Conservation (phyloP, 2,329 filamentous ascomycete species). For the Aspergillus spinulosporus region DNA sequence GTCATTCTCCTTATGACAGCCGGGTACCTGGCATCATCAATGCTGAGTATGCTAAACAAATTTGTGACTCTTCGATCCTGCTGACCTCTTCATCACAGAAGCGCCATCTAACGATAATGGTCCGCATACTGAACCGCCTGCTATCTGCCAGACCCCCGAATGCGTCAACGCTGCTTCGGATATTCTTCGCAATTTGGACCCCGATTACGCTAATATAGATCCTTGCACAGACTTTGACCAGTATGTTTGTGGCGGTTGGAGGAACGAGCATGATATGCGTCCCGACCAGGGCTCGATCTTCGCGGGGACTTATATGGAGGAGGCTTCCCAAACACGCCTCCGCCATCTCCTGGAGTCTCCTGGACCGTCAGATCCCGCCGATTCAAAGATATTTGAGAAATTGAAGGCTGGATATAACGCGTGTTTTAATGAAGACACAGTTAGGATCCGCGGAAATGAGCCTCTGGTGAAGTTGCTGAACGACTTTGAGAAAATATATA, state of each 20-base stretch:
- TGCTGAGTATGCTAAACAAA: slow-evolving; percentile 8
- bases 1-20: slow-evolving; percentile 6
- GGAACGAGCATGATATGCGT: slow-evolving; percentile 63
- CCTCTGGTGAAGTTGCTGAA: slow-evolving; percentile 60
- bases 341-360: slow-evolving; percentile 64
- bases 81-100: slow-evolving; percentile 9
- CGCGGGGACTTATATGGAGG: slow-evolving; percentile 61
- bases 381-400: slow-evolving; percentile 61
- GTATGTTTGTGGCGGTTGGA: slow-evolving; percentile 68
- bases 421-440: slow-evolving; percentile 63
- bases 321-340: slow-evolving; percentile 59
- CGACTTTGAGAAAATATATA: slow-evolving; percentile 52
- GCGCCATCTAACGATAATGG: slow-evolving; percentile 15
- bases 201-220: slow-evolving; percentile 63
- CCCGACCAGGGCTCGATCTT: slow-evolving; percentile 63
- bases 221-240: slow-evolving; percentile 70
- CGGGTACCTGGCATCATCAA: slow-evolving; percentile 4
- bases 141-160: slow-evolving; percentile 57
- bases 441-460: slow-evolving; percentile 56
- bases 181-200: slow-evolving; percentile 62
- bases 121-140: slow-evolving; percentile 20
- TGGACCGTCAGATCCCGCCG: slow-evolving; percentile 34
- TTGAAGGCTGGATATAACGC: slow-evolving; percentile 64
- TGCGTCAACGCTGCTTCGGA: slow-evolving; percentile 65
- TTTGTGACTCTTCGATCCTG: not conserved